These are phyloP conservation scores for Metschnikowia dekortorum DNA, from an alignment of 805 yeast genomes.

Conservation along the genomic window DNA sequence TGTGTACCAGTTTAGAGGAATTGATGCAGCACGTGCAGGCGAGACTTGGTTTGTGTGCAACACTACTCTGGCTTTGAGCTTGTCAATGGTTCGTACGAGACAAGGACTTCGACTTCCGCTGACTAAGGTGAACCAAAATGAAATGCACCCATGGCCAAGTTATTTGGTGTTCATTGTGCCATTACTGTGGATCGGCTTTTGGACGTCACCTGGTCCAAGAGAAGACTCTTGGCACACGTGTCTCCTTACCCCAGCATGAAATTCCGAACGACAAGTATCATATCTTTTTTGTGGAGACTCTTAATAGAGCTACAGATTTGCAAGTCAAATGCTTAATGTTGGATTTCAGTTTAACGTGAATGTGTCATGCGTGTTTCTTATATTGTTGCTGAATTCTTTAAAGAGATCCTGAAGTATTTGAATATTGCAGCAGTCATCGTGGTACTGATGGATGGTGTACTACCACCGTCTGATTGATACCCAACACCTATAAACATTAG, in stretches of 20 bases:
- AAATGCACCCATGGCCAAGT: slow-evolving; percentile 97
- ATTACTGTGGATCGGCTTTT: slow-evolving; percentile 86
- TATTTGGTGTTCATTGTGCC: slow-evolving; percentile 98
- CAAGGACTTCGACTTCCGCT: slow-evolving; percentile 91
- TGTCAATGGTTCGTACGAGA: slow-evolving; percentile 87
- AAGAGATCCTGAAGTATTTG: too few species aligned
- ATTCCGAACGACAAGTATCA: slow-evolving; percentile 84
- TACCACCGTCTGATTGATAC: too few species aligned
- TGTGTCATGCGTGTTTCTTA: too few species aligned
- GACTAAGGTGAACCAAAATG: slow-evolving; percentile 87
- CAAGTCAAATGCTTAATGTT: too few species aligned
- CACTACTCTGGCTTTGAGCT: slow-evolving; percentile 97
- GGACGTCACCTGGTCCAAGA: slow-evolving; percentile 68
- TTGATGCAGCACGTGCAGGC: slow-evolving; percentile 93
- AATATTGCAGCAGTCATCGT: too few species aligned
- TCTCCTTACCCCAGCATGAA: slow-evolving; percentile 88
- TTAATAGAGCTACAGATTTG: background rate
- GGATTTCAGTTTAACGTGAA: too few species aligned
- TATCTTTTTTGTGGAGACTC: slow-evolving; percentile 74
- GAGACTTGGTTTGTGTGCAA: slow-evolving; percentile 95
- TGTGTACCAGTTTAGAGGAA: slow-evolving; percentile 93
- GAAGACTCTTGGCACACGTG: slow-evolving; percentile 92
- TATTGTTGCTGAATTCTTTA: too few species aligned
- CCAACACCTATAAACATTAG: too few species aligned
- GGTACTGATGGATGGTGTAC: too few species aligned